Percentiles rank a stretch among this genome's conserved stretches.
Evolutionary conservation across 2,329 filamentous ascomycete species (phyloP).

Genomic region (Helotiales sp.): DNA sequence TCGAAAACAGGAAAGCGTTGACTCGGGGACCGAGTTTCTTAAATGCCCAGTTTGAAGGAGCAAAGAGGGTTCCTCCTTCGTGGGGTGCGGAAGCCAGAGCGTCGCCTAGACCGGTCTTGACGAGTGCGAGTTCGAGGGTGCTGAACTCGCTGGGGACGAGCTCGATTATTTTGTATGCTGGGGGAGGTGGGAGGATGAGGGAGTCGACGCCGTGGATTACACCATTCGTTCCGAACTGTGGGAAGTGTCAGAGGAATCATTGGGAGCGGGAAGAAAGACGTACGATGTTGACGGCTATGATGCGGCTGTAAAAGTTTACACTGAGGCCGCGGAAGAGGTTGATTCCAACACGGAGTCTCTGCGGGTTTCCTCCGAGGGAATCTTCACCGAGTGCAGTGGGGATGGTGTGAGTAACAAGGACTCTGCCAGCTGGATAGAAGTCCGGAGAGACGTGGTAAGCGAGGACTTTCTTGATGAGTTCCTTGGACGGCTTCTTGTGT

Average conservation of each 20-base stretch:
- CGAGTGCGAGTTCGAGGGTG: conserved; percentile 75
- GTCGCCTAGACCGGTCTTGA: conserved; percentile 73
- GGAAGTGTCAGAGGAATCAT: neutral
- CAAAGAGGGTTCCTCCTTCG: conserved; percentile 77
- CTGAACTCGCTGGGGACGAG: conserved; percentile 74
- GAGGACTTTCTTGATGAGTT: conserved; percentile 70
- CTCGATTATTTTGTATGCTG: conserved; percentile 65
- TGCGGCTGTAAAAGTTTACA: conserved; percentile 77
- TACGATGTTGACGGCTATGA: conserved; percentile 74
- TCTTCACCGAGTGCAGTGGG: conserved; percentile 68
- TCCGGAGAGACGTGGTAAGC: conserved; percentile 76
- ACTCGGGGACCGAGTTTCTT: conserved; percentile 70
- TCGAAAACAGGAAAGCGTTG: conserved; percentile 86
- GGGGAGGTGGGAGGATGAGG: conserved; percentile 77
- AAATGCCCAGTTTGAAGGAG: conserved; percentile 83
- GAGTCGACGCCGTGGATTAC: conserved; percentile 78
- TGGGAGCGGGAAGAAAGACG: conserved; percentile 38
- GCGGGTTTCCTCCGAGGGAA: conserved; percentile 66
- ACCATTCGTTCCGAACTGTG: conserved; percentile 74
- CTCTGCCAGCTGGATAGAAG: conserved; percentile 66
- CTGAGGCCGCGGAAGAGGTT: conserved; percentile 63
- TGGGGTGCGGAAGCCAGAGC: conserved; percentile 59
- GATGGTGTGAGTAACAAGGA: conserved; percentile 76
- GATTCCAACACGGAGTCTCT: conserved; percentile 74
- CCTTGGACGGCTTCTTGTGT: conserved; percentile 67